A percentile compares a stretch with the other conserved stretches of the same genome.
Evolutionary conservation across 441 rosid species (phyloP).

Genomic region (Breynia disticha): DNA sequence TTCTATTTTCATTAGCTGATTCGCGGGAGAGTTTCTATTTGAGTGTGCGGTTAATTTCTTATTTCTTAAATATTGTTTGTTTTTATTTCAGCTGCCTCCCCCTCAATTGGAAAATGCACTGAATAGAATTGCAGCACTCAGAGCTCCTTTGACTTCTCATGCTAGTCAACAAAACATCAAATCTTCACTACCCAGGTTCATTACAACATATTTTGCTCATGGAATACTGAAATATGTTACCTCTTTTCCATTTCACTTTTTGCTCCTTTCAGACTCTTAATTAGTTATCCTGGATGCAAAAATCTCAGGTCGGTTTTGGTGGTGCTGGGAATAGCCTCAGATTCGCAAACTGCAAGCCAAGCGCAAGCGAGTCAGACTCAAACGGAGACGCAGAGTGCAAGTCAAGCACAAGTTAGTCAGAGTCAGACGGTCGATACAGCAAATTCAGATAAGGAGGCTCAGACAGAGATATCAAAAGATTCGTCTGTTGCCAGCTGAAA

Average conservation of each 20-base stretch:
- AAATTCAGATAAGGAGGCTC: slow-evolving; percentile 45
- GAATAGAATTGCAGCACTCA: slow-evolving; percentile 54
- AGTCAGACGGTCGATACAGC: slow-evolving; percentile 48
- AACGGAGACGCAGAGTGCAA: slow-evolving; percentile 43
- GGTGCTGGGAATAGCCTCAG: slow-evolving; percentile 69
- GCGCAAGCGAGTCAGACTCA: slow-evolving; percentile 45
- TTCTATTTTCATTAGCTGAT: no score
- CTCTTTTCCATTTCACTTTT: not conserved
- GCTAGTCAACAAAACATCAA: slow-evolving; percentile 77
- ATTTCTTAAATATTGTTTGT: not conserved
- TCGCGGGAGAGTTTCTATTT: no score
- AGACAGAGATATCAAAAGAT: slow-evolving; percentile 42
- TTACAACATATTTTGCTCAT: not conserved
- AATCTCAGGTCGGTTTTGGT: slow-evolving; percentile 57
- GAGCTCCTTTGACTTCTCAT: slow-evolving; percentile 75
- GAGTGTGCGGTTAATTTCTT: no score
- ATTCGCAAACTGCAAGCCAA: slow-evolving; percentile 51
- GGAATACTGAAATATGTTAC: not conserved
- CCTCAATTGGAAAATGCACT: slow-evolving; percentile 89
- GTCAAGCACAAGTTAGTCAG: slow-evolving; percentile 43
- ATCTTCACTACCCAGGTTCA: slow-evolving; percentile 81
- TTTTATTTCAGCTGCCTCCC: slow-evolving; percentile 72
- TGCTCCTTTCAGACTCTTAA: not conserved
- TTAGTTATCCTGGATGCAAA: not conserved
- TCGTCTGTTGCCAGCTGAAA: slow-evolving; percentile 47